Evolutionary conservation across 805 yeast species (phyloP).

Genomic region (Lipomyces starkeyi): DNA sequence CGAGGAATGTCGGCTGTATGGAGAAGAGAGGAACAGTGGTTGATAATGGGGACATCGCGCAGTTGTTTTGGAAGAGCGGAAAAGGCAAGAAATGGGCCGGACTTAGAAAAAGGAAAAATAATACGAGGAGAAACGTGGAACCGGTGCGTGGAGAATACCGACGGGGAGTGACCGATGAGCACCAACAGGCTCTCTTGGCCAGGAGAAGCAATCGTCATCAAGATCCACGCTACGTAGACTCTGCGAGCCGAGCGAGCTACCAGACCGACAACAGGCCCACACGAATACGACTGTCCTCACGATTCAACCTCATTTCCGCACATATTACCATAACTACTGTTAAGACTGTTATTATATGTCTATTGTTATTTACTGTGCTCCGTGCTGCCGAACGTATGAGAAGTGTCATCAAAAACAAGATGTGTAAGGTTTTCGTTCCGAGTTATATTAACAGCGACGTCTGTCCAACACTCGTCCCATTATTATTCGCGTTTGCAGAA

Average conservation of each 20-base stretch:
- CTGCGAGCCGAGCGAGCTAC: no score
- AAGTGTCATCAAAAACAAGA: no score
- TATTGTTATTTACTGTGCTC: not conserved
- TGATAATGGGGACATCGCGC: conserved; percentile 23
- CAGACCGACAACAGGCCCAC: no score
- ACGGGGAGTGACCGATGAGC: no score
- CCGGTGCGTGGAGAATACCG: not conserved
- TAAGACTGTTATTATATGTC: no score
- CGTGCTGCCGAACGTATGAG: not conserved
- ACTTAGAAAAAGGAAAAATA: not conserved
- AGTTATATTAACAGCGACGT: no score
- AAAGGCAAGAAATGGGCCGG: not conserved
- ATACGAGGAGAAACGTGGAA: not conserved
- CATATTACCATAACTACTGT: not conserved
- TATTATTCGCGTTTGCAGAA: not conserved
- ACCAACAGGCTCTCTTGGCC: not conserved
- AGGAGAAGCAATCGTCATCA: not conserved
- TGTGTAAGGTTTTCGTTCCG: not conserved
- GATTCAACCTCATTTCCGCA: not conserved
- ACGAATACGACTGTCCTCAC: no score
- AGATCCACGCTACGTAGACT: no score
- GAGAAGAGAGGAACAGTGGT: conserved; percentile 39
- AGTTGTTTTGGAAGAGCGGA: not conserved
- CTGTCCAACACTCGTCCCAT: no score
- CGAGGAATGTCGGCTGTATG: conserved; percentile 56